A percentile compares a stretch with the other conserved stretches of the same genome.
These are phyloP conservation scores for Micromonas pusilla DNA, from an alignment of 139 green algal genomes.

Conservation along the genomic window DNA sequence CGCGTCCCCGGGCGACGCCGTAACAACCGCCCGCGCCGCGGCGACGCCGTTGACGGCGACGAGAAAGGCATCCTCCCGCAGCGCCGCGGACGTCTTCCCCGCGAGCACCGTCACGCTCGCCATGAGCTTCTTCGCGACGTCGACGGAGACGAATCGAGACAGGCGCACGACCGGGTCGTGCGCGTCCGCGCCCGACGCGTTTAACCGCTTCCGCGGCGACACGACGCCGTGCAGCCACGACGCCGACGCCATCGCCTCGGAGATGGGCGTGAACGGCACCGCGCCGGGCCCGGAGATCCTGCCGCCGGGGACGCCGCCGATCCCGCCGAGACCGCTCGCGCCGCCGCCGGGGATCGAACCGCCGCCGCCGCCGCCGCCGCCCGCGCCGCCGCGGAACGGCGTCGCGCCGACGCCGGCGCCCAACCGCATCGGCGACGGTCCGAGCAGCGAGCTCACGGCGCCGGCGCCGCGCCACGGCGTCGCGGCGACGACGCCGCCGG, in stretches of 20 bases:
- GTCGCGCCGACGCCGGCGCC: neutral
- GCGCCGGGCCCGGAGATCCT: neutral
- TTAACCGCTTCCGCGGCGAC: too few relatives aligned
- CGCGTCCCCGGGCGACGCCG: too few relatives aligned
- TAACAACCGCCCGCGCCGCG: too few relatives aligned
- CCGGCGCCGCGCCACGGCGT: neutral
- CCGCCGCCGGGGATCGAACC: neutral
- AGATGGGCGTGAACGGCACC: slow-evolving; percentile 12
- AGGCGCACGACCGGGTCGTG: too few relatives aligned
- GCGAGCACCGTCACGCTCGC: neutral
- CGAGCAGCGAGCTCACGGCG: neutral
- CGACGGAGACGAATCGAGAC: neutral
- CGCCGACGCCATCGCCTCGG: slow-evolving; percentile 1
- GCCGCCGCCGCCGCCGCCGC: too few relatives aligned
- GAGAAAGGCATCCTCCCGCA: neutral
- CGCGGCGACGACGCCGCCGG: neutral
- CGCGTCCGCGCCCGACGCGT: too few relatives aligned
- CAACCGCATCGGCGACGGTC: neutral
- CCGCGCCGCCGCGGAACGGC: too few relatives aligned
- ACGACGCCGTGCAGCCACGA: slow-evolving; percentile 8
- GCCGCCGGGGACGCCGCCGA: neutral
- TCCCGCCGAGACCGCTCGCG: neutral
- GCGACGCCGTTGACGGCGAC: neutral
- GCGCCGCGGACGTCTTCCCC: neutral
- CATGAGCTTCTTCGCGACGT: neutral